Evolutionary conservation across 805 yeast species (phyloP), one percentile per base, ranked within the genome.

Genomic region (Candida nanaspora): DNA sequence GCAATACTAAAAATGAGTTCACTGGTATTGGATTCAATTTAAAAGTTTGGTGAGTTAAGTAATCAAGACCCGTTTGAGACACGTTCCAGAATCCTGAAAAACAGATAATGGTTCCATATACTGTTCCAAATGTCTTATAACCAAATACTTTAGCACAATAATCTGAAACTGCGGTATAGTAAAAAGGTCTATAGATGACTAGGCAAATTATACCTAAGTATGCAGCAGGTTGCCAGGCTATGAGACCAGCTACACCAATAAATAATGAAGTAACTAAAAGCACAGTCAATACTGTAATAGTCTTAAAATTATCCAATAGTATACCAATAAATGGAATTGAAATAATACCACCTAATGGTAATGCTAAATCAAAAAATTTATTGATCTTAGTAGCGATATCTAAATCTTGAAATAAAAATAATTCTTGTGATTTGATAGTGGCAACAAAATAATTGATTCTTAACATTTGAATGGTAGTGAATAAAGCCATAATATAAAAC

Each of bases 101-200:
- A 43, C 88, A 81, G 53, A 88, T 86, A 52, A 88, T 71, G 16
- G 89, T 63, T 1, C 98, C 98, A 56, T 91, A 91, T 6, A 91
- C 81, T 1, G 88, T 84, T 29, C 97, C 97, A 62, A 91, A 89
- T 1, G 94, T 87, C 41, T 78, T 81, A 61, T 84, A 88, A 0
- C 98, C 98, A 65, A 91, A 89, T 26, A 89, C 91, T 57, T 89
- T 89, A 23, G 95, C 94, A 53, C 88, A 76, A 59, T 81, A 87
- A 61, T 91, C 97, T 1, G 95, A 84, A 6, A 88, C 86, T 2
- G 94, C 86, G 2, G 98, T 89, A 62, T 89, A 91, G 56, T 85
- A 88, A 55, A 89, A 85, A 10, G 98, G 96, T 59, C 98, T 73
- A 62, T 85, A 88, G 2, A 85, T 68, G 10, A 87, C 97, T 48